These are phyloP conservation scores for Hypomontagnella submonticulosa DNA, from an alignment of 495 filamentous ascomycete genomes.

Conservation along the genomic window DNA sequence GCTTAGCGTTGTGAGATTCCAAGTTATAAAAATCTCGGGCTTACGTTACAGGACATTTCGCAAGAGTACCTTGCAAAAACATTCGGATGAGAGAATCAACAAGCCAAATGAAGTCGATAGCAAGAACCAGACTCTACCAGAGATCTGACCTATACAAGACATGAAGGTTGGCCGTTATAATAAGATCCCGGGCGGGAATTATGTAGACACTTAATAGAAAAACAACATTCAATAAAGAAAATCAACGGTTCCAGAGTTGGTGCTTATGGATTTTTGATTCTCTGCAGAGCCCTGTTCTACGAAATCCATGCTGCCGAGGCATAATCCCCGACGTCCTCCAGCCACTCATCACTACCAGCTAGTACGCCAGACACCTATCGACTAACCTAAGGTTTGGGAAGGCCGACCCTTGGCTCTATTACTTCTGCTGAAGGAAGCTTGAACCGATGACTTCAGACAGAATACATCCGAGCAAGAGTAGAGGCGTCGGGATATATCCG, in stretches of 20 bases:
- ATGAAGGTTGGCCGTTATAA: no score
- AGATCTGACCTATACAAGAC: no score
- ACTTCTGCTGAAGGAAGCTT: slow-evolving; percentile 17
- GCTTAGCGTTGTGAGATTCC: no score
- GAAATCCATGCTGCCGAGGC: slow-evolving; percentile 17
- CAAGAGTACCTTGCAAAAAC: no score
- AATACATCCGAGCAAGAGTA: slow-evolving; percentile 14
- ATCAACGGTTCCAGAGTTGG: slow-evolving; percentile 10
- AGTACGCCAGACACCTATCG: slow-evolving; percentile 29
- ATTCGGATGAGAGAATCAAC: no score
- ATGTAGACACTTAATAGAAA: slow-evolving; percentile 9
- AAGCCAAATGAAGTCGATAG: no score
- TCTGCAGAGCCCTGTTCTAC: slow-evolving; percentile 22
- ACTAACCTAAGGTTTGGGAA: slow-evolving; percentile 21
- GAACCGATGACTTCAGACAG: slow-evolving; percentile 19
- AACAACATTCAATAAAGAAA: slow-evolving; percentile 24
- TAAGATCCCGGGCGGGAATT: background rate
- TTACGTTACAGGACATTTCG: no score
- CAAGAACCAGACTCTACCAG: no score
- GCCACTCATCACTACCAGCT: slow-evolving; percentile 16
- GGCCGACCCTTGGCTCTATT: background rate
- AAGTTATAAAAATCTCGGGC: no score
- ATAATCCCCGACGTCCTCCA: slow-evolving; percentile 15
- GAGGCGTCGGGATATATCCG: slow-evolving; percentile 16
- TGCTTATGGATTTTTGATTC: slow-evolving; percentile 27